A percentile compares a stretch with the other conserved stretches of the same genome.
Evolutionary conservation across 192 early-diverging fungal genomes (phyloP).

Genomic region (Coemansia sp.): DNA sequence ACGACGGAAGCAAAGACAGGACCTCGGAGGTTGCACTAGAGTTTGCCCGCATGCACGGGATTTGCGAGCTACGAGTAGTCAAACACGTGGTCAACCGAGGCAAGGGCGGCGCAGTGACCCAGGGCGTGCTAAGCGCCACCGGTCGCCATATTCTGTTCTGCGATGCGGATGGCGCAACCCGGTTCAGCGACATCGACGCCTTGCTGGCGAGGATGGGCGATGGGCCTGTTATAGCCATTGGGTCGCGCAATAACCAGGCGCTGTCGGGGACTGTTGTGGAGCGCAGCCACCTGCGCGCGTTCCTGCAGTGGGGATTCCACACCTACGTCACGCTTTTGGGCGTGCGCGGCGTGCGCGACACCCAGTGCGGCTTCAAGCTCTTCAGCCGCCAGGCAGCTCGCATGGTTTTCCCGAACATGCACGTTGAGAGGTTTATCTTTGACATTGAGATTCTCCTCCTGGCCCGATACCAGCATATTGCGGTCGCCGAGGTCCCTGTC

Average conservation of each 20-base stretch:
- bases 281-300: conserved; percentile 88
- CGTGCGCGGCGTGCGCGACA: conserved; percentile 85
- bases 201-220: conserved; percentile 56
- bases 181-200: conserved; percentile 79
- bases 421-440: conserved; percentile 97
- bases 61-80: conserved; percentile 68
- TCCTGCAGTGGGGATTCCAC: conserved; percentile 95
- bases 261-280: conserved; percentile 53
- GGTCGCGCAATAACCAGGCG: conserved; percentile 91
- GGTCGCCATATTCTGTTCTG: conserved; percentile 83
- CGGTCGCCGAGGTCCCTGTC: conserved; percentile 85
- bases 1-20: conserved; percentile 85
- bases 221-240: conserved; percentile 68
- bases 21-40: conserved; percentile 69
- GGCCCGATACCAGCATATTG: conserved; percentile 67
- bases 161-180: conserved; percentile 94
- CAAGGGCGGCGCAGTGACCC: conserved; percentile 91
- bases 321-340: conserved; percentile 83
- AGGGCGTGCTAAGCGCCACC: conserved; percentile 80
- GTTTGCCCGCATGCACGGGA: conserved; percentile 58
- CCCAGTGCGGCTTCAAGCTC: conserved; percentile 98
- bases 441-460: conserved; percentile 93
- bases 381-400: conserved; percentile 76
- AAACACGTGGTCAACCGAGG: conserved; percentile 81
- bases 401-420: conserved; percentile 83